Conservation (phyloP, 257 asterid species). For the Nicotiana noctiflora region DNA sequence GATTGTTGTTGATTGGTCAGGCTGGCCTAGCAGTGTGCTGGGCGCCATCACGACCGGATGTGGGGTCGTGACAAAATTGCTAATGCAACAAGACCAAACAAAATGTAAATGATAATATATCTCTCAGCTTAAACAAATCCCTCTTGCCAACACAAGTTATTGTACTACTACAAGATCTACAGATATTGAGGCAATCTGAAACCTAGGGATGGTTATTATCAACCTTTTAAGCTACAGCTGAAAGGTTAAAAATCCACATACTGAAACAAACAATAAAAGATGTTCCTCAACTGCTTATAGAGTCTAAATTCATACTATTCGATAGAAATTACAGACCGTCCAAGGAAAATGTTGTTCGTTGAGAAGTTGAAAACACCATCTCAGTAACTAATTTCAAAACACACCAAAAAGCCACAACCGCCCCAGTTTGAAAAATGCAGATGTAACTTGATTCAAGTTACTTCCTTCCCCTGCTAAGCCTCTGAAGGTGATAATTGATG, state of each 20-base stretch:
- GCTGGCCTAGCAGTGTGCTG: no score
- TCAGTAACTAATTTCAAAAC: background rate
- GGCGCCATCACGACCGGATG: no score
- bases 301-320: background rate
- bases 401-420: background rate
- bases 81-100: background rate
- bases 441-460: conserved; percentile 9
- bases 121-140: background rate
- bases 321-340: background rate
- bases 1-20: no score
- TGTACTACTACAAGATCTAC: no score
- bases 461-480: conserved; percentile 72
- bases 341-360: background rate
- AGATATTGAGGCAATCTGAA: background rate
- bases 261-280: background rate
- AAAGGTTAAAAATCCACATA: background rate
- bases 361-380: background rate
- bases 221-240: background rate
- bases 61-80: no score
- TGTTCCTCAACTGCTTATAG: background rate
- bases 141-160: background rate
- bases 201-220: background rate
- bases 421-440: background rate
- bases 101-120: background rate
- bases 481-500: conserved; percentile 86